phyloP scores from a whole-genome alignment of 2,329 filamentous ascomycete genomes.

The Trichoderma simmonsii region DNA sequence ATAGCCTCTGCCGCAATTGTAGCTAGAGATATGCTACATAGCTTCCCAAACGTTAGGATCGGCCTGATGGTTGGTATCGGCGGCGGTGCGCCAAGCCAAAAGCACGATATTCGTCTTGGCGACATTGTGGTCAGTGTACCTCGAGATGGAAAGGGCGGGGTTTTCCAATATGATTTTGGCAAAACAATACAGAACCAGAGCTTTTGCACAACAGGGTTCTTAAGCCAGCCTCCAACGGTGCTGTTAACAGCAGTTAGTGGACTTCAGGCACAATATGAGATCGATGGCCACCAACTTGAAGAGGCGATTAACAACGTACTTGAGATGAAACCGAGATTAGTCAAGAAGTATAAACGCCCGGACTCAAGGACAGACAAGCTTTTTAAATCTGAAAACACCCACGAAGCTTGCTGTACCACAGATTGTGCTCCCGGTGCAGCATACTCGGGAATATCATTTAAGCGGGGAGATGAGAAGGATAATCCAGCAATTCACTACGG shows the following conservation, averaged over 20 bases:
- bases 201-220: background rate
- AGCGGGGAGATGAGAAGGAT: background rate
- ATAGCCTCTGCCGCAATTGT: background rate
- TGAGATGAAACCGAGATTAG: background rate
- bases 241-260: background rate
- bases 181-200: background rate
- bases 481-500: background rate
- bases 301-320: background rate
- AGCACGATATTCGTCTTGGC: background rate
- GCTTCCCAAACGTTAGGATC: background rate
- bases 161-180: background rate
- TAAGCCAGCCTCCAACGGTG: background rate
- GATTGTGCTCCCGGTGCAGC: background rate
- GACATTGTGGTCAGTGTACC: background rate
- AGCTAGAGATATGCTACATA: background rate
- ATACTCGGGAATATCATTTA: no score
- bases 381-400: background rate
- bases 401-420: background rate
- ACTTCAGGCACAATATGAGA: background rate
- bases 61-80: background rate
- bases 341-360: background rate
- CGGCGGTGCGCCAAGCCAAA: background rate
- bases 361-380: background rate
- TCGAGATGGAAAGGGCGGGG: background rate
- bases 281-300: background rate